phyloP scores from a whole-genome alignment of 1,284 basidiomycete species.

The Fomes fomentarius region DNA sequence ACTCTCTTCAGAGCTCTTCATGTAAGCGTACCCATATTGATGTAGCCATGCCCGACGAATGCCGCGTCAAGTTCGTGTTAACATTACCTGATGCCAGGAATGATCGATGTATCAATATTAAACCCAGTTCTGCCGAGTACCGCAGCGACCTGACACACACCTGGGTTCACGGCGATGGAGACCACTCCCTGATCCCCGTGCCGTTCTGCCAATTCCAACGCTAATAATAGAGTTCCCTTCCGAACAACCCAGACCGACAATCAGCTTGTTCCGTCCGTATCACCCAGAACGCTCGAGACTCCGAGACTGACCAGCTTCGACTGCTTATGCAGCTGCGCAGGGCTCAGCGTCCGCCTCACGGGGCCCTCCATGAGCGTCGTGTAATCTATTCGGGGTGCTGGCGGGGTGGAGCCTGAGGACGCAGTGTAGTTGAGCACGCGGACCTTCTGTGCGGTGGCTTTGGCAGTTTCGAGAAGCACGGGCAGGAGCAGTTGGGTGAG shows the following conservation, averaged over 20 bases:
- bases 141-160: no score
- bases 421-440: slow-evolving; percentile 23
- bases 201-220: slow-evolving; percentile 51
- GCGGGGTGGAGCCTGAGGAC: background rate
- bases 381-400: slow-evolving; percentile 17
- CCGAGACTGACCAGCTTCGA: slow-evolving; percentile 51
- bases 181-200: slow-evolving; percentile 56
- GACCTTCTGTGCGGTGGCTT: slow-evolving; percentile 3
- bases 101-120: no score
- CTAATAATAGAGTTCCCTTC: slow-evolving; percentile 53
- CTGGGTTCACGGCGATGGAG: slow-evolving; percentile 47
- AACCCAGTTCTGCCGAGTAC: no score
- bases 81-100: slow-evolving; percentile 38
- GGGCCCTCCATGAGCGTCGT: slow-evolving; percentile 26
- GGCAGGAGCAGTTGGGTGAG: slow-evolving; percentile 22
- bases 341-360: slow-evolving; percentile 7
- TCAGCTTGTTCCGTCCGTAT: no score
- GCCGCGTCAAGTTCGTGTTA: slow-evolving; percentile 46
- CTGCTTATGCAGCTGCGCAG: slow-evolving; percentile 21
- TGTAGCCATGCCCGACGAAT: slow-evolving; percentile 21
- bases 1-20: no score
- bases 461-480: slow-evolving; percentile 17
- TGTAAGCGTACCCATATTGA: slow-evolving; percentile 8
- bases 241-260: no score
- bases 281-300: background rate